Evolutionary conservation across 2,329 filamentous ascomycete genomes (phyloP), one percentile per base, ranked within the genome.

Genomic region (Aspergillus glaucus): DNA sequence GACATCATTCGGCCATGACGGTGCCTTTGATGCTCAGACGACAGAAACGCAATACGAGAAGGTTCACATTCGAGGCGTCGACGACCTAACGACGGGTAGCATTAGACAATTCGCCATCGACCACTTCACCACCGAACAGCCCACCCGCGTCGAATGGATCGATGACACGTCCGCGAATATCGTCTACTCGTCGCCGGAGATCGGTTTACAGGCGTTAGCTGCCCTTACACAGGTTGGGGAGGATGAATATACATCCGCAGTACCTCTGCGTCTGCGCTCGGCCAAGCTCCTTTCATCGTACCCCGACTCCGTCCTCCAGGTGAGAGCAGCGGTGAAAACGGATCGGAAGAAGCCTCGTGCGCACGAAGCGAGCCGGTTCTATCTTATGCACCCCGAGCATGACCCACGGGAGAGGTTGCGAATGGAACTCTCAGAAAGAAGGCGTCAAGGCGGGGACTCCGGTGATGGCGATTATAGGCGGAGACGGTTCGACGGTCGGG

Each of bases 121-220:
- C 54, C 80, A 93, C 66, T 89, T 80, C 61, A 72, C 76, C 32
- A 65, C 69, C 12, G 75, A 77, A 48, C 62, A 73, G 46, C 75
- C 84, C 49, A 74, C 79, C 48, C 78, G 80, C 52, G 76, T 96
- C 54, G 90, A 97, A 71, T 98, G 93, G 93, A 89, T 98, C 56
- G 88, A 97, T 66, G 93, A 98, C 68, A 84, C 82, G 6, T 92
- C 89, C 0, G 88, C 89, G 53, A 97, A 97, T 64, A 75, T 96
- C 46, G 70, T 95, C 46, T 97, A 93, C 71, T 74, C 75, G 49
- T 76, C 72, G 32, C 62, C 74, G 10, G 73, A 78, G 41, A 69
- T 77, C 10, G 82, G 82, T 2, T 60, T 74, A 4, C 66, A 75
- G 45, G 82, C 81, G 17, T 70, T 86, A 21, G 60, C 65, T 28